These are phyloP conservation scores for Takashimella koratensis DNA, from an alignment of 1,284 basidiomycete species.

Conservation along the genomic window DNA sequence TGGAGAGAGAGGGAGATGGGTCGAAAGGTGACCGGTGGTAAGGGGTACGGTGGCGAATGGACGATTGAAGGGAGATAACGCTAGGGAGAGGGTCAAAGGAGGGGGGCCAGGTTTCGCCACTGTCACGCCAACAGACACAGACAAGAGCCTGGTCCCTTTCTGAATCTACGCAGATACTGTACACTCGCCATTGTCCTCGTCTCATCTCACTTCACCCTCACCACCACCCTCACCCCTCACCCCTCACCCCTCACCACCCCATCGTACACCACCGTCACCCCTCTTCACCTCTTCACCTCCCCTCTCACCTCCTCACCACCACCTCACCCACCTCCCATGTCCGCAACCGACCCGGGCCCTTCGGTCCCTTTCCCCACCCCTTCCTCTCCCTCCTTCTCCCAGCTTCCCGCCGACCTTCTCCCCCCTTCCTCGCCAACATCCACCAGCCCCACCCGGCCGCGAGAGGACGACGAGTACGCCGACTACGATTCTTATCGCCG, in stretches of 20 bases:
- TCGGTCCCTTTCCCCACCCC: not conserved
- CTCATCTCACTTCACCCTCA: not conserved
- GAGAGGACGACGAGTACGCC: constrained; percentile 1
- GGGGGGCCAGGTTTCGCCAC: too few species aligned
- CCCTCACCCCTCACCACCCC: too few species aligned
- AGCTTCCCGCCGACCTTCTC: not conserved
- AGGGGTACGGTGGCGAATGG: too few species aligned
- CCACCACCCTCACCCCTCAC: too few species aligned
- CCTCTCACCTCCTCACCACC: not conserved
- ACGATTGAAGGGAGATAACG: too few species aligned
- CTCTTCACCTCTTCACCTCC: not conserved
- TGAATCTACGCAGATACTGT: too few species aligned
- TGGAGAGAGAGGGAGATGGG: too few species aligned
- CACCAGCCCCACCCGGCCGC: not conserved
- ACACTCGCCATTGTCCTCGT: not conserved
- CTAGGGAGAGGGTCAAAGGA: too few species aligned
- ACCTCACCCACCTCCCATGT: not conserved
- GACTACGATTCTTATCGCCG: too few species aligned
- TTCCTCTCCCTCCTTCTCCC: constrained; percentile 2
- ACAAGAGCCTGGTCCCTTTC: too few species aligned
- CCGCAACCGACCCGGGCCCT: not conserved
- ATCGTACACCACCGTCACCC: constrained; percentile 6
- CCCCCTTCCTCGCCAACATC: not conserved
- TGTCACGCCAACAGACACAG: too few species aligned
- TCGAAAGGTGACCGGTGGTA: too few species aligned